Base-by-base conservation (phyloP, 2,329 filamentous ascomycete genomes). In the Leptographium flavum region DNA sequence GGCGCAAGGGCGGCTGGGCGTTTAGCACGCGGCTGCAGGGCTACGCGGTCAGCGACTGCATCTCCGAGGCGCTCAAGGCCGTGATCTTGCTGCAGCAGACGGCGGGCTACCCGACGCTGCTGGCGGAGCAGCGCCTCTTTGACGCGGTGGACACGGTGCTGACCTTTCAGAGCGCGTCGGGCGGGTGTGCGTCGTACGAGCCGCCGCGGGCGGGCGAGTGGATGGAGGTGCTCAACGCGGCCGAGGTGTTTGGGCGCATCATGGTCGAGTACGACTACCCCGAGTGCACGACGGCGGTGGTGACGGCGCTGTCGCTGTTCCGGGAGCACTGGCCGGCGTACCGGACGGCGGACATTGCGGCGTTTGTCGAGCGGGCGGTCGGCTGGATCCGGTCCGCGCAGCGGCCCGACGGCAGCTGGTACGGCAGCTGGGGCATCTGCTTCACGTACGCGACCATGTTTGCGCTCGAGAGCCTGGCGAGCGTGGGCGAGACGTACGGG, bases 231-330 rank as follows among this genome's bases (percentile, higher is more conserved):
- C 74, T 98, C 37, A 98, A 98, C 57, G 90, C 90, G 0, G 92
- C 92, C 2, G 92, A 98, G 60, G 88, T 98, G 0, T 98, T 98
- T 61, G 88, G 87, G 14, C 76, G 81, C 19, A 98, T 98, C 65
- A 98, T 98, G 92, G 82, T 98, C 45, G 90, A 96, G 58, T 98
- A 98, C 60, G 87, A 94, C 60, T 96, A 98, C 57, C 87, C 90
- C 0, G 92, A 98, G 62, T 98, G 92, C 67, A 98, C 92, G 1
- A 96, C 92, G 3, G 88, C 92, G 1, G 87, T 87, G 27, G 83
- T 98, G 4, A 95, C 86, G 1, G 87, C 85, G 0, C 69, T 98
- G 19, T 83, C 81, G 5, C 70, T 90, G 2, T 96, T 96, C 68
- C 75, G 76, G 52, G 73, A 82, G 56, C 72, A 84, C 60, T 93